These are phyloP conservation scores for Phycomyces blakesleeanus DNA, from an alignment of 192 early-diverging fungal genomes.

Conservation along the genomic window DNA sequence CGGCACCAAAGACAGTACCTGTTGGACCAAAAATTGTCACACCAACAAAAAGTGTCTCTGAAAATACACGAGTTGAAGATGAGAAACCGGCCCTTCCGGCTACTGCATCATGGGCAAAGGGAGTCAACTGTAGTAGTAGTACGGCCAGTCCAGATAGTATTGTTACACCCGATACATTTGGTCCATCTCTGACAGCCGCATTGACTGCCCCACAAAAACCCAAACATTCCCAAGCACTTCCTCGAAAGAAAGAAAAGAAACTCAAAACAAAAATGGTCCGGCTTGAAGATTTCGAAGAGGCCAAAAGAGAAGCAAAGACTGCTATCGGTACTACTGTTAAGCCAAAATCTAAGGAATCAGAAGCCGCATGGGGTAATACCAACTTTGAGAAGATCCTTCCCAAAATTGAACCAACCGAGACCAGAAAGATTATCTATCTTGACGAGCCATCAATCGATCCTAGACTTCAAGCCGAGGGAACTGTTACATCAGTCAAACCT, in stretches of 20 bases:
- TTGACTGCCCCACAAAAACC: conserved; percentile 36
- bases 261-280: conserved; percentile 26
- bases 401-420: no score
- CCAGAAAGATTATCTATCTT: no score
- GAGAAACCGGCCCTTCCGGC: conserved; percentile 47
- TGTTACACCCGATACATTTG: conserved; percentile 34
- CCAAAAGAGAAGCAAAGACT: conserved; percentile 8
- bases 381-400: no score
- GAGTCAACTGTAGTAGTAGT: not conserved
- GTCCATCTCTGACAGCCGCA: conserved; percentile 35
- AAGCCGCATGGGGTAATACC: not conserved
- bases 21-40: not conserved
- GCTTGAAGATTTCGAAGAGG: conserved; percentile 28
- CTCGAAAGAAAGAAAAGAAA: conserved; percentile 33
- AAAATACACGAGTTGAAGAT: conserved; percentile 9
- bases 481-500: no score
- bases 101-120: conserved; percentile 61
- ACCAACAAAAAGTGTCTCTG: not conserved
- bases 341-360: not conserved
- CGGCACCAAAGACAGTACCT: not conserved
- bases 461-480: no score
- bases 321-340: not conserved
- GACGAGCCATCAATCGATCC: no score
- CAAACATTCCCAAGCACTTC: conserved; percentile 25
- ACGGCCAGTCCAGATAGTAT: conserved; percentile 13